These are phyloP conservation scores for Microthlaspi erraticum DNA, from an alignment of 345 rosid genomes.

Conservation along the genomic window DNA sequence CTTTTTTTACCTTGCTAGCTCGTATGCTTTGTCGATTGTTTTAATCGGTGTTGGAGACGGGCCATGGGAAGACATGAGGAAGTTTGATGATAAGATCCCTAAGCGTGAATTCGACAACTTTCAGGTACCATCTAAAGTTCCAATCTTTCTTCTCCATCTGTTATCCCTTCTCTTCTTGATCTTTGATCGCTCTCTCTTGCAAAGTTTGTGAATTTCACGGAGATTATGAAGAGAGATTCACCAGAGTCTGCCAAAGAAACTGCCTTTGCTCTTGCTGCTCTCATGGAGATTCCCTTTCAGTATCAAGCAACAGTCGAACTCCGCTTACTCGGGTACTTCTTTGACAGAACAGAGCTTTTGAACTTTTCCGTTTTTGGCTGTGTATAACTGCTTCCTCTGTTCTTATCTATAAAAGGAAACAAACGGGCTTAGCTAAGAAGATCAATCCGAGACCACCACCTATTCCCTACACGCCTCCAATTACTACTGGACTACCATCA, in stretches of 20 bases:
- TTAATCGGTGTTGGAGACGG: constrained; percentile 87
- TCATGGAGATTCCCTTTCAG: constrained; percentile 91
- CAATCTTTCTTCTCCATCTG: not conserved
- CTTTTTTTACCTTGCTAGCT: constrained; percentile 41
- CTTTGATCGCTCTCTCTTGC: constrained; percentile 29
- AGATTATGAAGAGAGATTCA: constrained; percentile 61
- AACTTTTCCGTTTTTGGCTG: not conserved
- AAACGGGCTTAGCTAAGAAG: constrained; percentile 56
- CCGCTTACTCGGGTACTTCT: constrained; percentile 64
- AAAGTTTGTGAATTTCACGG: constrained; percentile 88
- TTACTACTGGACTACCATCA: constrained; percentile 23
- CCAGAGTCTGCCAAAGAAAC: constrained; percentile 63
- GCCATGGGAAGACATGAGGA: constrained; percentile 84
- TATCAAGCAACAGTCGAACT: constrained; percentile 72
- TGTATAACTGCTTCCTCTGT: constrained; percentile 8
- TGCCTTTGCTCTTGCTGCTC: constrained; percentile 86
- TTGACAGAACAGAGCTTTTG: constrained; percentile 18
- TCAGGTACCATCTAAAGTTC: constrained; percentile 50
- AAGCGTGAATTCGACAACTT: constrained; percentile 73
- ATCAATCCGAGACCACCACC: constrained; percentile 74
- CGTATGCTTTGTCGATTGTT: constrained; percentile 67
- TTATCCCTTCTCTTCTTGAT: not conserved
- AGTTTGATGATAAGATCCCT: constrained; percentile 77
- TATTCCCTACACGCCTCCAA: constrained; percentile 44
- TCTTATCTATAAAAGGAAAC: constrained; percentile 51